A percentile compares a stretch with the other conserved stretches of the same genome.
phyloP scores from a whole-genome alignment of 495 filamentous ascomycete species.

The Geoglossum glabrum region DNA sequence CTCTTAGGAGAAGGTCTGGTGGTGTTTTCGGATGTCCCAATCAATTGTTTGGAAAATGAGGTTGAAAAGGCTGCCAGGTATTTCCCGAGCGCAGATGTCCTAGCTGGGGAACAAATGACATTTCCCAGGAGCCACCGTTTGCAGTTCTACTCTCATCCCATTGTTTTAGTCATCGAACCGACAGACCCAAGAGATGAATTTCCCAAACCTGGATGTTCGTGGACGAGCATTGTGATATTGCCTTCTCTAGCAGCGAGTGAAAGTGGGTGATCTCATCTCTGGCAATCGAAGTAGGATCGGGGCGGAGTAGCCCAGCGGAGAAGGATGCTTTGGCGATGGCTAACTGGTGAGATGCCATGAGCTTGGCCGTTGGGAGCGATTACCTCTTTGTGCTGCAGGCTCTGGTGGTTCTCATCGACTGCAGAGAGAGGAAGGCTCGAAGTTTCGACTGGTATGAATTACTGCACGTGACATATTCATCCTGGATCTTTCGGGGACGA shows the following conservation, averaged over 20 bases:
- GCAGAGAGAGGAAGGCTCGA: too few species aligned
- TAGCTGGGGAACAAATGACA: constrained; percentile 44
- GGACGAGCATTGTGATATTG: constrained; percentile 53
- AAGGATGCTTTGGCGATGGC: constrained; percentile 70
- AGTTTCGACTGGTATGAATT: too few species aligned
- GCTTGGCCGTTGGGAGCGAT: not conserved
- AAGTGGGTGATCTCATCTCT: constrained; percentile 55
- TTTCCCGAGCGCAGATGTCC: constrained; percentile 48
- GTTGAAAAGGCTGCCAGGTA: constrained; percentile 50
- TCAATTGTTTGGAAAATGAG: constrained; percentile 24
- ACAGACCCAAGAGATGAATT: constrained; percentile 19
- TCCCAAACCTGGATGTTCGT: constrained; percentile 89
- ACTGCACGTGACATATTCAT: too few species aligned
- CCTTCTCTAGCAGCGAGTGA: constrained; percentile 43
- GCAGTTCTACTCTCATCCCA: constrained; percentile 41
- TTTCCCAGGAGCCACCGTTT: constrained; percentile 67
- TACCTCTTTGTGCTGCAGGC: not conserved
- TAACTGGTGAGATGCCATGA: constrained; percentile 54
- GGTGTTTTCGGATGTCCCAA: constrained; percentile 5
- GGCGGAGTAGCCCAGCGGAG: constrained; percentile 49
- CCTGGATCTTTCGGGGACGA: too few species aligned
- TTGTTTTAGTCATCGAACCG: constrained; percentile 37
- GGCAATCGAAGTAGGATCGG: constrained; percentile 50
- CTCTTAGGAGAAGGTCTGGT: constrained; percentile 37
- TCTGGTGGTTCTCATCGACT: not conserved